Conservation (phyloP, 768 basidiomycete species). For the Podaxis pistillaris region DNA sequence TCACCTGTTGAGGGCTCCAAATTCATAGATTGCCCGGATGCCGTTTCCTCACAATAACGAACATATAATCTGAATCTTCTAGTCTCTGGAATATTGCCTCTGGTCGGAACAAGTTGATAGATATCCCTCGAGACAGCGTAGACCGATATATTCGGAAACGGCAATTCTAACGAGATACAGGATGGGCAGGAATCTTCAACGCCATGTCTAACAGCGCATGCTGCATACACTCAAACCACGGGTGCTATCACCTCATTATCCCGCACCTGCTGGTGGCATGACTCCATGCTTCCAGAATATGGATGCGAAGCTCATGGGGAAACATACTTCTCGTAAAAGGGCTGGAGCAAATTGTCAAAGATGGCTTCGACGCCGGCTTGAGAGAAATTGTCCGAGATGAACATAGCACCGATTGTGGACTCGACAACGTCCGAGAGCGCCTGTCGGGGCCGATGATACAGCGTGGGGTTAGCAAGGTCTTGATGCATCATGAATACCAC, state of each 20-base stretch:
- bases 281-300: constrained; percentile 60
- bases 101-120: background rate
- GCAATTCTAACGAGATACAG: background rate
- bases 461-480: background rate
- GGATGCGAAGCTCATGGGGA: constrained; percentile 19
- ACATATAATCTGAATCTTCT: background rate
- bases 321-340: constrained; percentile 78
- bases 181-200: background rate
- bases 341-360: constrained; percentile 66
- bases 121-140: background rate
- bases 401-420: constrained; percentile 75
- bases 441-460: constrained; percentile 34
- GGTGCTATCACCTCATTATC: background rate
- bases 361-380: constrained; percentile 59
- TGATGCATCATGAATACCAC: constrained; percentile 10
- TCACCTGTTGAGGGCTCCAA: background rate
- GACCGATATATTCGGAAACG: background rate
- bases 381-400: constrained; percentile 72
- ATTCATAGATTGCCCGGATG: background rate
- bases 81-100: background rate
- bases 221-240: background rate
- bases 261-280: constrained; percentile 40
- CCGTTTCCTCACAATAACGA: background rate
- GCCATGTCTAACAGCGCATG: background rate
- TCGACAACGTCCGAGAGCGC: constrained; percentile 79